phyloP scores from a whole-genome alignment of 768 basidiomycete species.

The Tricholoma sp. region DNA sequence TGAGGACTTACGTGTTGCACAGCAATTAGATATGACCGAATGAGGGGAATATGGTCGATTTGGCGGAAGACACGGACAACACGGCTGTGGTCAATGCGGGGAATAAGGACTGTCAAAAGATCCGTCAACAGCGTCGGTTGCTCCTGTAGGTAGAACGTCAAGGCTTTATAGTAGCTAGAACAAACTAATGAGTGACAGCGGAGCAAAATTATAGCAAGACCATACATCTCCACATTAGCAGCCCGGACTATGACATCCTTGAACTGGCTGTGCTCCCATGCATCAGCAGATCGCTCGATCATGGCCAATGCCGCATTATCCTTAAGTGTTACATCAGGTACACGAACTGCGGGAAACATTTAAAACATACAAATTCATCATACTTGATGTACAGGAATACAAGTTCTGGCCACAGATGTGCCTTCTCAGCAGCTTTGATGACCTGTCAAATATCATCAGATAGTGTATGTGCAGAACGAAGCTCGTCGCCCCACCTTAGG shows the following conservation, averaged over 20 bases:
- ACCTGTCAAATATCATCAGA: conserved; percentile 40
- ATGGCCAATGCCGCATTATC: conserved; percentile 98
- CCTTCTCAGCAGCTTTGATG: conserved; percentile 92
- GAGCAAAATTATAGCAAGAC: not conserved
- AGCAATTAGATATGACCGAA: conserved; percentile 93
- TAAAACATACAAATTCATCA: conserved; percentile 74
- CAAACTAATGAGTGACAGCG: conserved; percentile 6
- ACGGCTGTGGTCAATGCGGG: conserved; percentile 91
- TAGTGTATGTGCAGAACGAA: not conserved
- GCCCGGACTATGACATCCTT: conserved; percentile 96
- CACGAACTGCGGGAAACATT: not conserved
- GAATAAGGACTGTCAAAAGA: conserved; percentile 85
- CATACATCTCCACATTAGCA: conserved; percentile 95
- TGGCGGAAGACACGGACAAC: conserved; percentile 95
- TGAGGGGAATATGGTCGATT: conserved; percentile 92
- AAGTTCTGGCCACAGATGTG: conserved; percentile 96
- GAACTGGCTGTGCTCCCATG: conserved; percentile 99
- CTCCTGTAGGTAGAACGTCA: conserved; percentile 91
- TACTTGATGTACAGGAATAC: conserved; percentile 99
- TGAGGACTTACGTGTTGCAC: conserved; percentile 75
- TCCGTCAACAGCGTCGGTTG: conserved; percentile 93
- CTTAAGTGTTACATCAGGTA: conserved; percentile 27
- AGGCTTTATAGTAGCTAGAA: conserved; percentile 85
- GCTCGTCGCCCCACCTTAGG: conserved; percentile 59
- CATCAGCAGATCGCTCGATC: conserved; percentile 98